Base-by-base conservation (phyloP, 2,329 filamentous ascomycete species). In the Sarocladiaceae sp. region DNA sequence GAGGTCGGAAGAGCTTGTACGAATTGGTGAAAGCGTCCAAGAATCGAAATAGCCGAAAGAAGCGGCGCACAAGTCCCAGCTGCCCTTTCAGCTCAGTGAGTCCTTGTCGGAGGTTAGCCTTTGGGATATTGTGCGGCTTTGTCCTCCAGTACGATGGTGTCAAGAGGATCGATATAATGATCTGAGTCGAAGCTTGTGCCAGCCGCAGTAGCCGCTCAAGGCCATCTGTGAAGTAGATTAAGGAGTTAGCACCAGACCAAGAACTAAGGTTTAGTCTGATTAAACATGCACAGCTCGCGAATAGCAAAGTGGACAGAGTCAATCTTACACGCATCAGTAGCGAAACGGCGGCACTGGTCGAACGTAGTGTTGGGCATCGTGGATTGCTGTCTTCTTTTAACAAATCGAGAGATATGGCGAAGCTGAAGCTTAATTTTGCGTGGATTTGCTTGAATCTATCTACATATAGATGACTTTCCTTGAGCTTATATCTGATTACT, bases 301-400 rank as follows among this genome's bases (percentile, higher is more conserved):
- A n/a, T n/a, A n/a, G 26, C 9, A 29, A 29, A 29, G 26, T 9
- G 13, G 26, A 29, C 13, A 29, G 26, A 9, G 26, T 29, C 13
- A 13, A 13, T 29, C 26, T 29, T 29, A 29, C 26, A 29, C 7
- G 26, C 45, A 44, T 48, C 35, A 43, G 47, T 43, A 24, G 4
- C 27, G 19, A 24, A 29, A 46, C 21, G 24, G 21, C 19, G 10
- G 6, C 16, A 39, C 13, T n/a, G 18, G 3, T 13, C 13, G 45
- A 44, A 29, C 35, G 43, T 12, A 39, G 47, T 2, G 9, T 39
- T 3, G 10, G 45, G 5, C 39, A 48, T 11, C 33, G 46, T 9
- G n/a, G n/a, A n/a, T n/a, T n/a, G n/a, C n/a, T n/a, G n/a, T n/a
- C n/a, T n/a, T n/a, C n/a, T n/a, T n/a, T n/a, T n/a, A n/a, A n/a